phyloP scores from a whole-genome alignment of 208 protist species.

The Jaenimonas drosophilae region DNA sequence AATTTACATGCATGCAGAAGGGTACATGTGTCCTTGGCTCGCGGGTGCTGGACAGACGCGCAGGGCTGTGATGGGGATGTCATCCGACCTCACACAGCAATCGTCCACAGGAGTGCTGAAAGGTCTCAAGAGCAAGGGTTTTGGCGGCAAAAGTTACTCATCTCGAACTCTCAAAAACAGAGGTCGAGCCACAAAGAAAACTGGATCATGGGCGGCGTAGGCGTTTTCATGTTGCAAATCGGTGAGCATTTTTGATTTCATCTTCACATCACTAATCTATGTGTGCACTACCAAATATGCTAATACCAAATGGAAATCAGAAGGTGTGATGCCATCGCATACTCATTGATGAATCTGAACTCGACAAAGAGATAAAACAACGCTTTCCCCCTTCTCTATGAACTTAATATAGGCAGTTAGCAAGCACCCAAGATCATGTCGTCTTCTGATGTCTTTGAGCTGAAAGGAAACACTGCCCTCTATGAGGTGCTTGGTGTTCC shows the following conservation, averaged over 20 bases:
- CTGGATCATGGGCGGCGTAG: constrained; percentile 75
- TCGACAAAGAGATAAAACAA: no score
- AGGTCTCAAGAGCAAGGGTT: constrained; percentile 57
- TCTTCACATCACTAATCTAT: no score
- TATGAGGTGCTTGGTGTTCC: constrained; percentile 74
- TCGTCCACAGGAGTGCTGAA: constrained; percentile 39
- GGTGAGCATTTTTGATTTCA: background rate
- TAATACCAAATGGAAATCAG: no score
- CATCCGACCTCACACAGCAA: constrained; percentile 4
- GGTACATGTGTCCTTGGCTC: constrained; percentile 87
- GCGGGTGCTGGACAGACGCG: constrained; percentile 19
- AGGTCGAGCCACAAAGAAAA: constrained; percentile 74
- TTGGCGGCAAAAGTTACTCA: constrained; percentile 82
- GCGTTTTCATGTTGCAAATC: background rate
- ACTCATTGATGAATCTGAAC: no score
- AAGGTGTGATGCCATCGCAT: no score
- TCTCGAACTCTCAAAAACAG: constrained; percentile 57
- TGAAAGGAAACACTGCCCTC: constrained; percentile 58
- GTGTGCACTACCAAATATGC: no score
- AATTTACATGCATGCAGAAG: constrained; percentile 76
- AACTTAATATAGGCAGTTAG: background rate
- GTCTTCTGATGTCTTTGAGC: constrained; percentile 53
- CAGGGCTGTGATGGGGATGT: constrained; percentile 27
- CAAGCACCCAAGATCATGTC: constrained; percentile 2
- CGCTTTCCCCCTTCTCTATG: background rate